These are phyloP conservation scores for Lachnellula arida DNA, from an alignment of 2,329 filamentous ascomycete species.

Conservation along the genomic window DNA sequence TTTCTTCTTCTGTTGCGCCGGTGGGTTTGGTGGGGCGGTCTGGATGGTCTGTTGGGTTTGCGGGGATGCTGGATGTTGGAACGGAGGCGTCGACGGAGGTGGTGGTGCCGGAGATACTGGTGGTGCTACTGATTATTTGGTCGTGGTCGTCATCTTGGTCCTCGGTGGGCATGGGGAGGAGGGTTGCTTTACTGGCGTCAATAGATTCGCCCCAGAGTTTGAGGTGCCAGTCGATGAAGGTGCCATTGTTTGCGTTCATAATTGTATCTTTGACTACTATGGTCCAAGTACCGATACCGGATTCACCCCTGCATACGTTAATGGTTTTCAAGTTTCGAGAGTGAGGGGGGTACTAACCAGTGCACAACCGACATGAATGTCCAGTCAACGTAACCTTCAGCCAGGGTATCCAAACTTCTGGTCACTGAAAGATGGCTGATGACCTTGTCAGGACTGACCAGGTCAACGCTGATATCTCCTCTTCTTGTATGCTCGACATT, in stretches of 20 bases:
- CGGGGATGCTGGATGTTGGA: slow-evolving; percentile 40
- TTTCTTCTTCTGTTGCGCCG: slow-evolving; percentile 17
- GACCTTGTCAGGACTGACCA: slow-evolving; percentile 77
- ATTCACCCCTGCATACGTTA: slow-evolving; percentile 67
- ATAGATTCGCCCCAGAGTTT: slow-evolving; percentile 91
- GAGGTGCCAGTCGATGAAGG: slow-evolving; percentile 85
- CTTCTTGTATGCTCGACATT: slow-evolving; percentile 84
- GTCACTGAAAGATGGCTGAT: slow-evolving; percentile 78
- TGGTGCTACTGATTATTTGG: slow-evolving; percentile 56
- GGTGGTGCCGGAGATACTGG: slow-evolving; percentile 47
- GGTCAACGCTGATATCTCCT: slow-evolving; percentile 87
- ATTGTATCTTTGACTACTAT: slow-evolving; percentile 81
- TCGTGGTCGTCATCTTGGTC: slow-evolving; percentile 82
- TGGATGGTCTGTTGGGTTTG: slow-evolving; percentile 57
- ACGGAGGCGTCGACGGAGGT: slow-evolving; percentile 40
- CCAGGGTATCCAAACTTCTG: slow-evolving; percentile 62
- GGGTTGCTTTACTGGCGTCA: slow-evolving; percentile 65
- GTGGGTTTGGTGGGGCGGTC: slow-evolving; percentile 49
- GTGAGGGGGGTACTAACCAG: no score
- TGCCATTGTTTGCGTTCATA: slow-evolving; percentile 71
- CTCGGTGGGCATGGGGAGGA: slow-evolving; percentile 76
- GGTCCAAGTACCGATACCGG: slow-evolving; percentile 83
- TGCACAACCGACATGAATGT: slow-evolving; percentile 98
- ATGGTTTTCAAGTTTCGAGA: no score
- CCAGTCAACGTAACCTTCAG: slow-evolving; percentile 82